Percentiles rank a stretch among this genome's conserved stretches.
Conservation (phyloP, 1,139 yeast genomes). For the Hyphopichia pseudoburtonii region DNA sequence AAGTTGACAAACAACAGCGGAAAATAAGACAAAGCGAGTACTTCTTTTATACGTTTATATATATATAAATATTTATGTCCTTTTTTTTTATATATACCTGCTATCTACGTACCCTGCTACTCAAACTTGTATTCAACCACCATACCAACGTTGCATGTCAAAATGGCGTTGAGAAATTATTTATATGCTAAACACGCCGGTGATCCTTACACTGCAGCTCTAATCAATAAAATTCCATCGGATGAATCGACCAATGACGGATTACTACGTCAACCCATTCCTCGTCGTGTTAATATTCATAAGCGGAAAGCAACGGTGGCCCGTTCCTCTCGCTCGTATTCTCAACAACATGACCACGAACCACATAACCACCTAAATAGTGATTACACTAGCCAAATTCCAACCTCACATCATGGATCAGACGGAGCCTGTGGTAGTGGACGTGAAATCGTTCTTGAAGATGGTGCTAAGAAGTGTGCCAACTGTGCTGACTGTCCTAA, state of each 20-base stretch:
- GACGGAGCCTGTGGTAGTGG: conserved; percentile 16
- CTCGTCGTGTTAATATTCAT: neutral
- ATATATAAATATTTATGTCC: too few relatives aligned
- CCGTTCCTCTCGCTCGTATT: conserved; percentile 6
- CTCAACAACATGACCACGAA: neutral
- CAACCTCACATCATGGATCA: neutral
- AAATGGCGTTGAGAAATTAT: conserved; percentile 45
- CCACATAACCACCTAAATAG: too few relatives aligned
- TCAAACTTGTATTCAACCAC: too few relatives aligned
- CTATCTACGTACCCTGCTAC: too few relatives aligned
- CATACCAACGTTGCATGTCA: neutral
- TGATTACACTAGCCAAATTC: neutral
- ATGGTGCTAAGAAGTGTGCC: conserved; percentile 21
- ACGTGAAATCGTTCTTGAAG: conserved; percentile 15
- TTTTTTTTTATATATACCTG: neutral
- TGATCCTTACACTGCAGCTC: conserved; percentile 19
- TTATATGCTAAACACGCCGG: conserved; percentile 41
- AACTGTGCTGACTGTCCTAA: conserved; percentile 31
- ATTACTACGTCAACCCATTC: conserved; percentile 4
- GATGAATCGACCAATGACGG: conserved; percentile 1
- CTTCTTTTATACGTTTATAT: too few relatives aligned
- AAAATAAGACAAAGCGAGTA: too few relatives aligned
- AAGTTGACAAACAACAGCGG: too few relatives aligned
- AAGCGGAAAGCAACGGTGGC: neutral
- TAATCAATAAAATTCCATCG: conserved; percentile 21